A percentile compares a stretch with the other conserved stretches of the same genome.
Evolutionary conservation across 208 protist genomes (phyloP).

Genomic region (Trypanosomatidae sp.): DNA sequence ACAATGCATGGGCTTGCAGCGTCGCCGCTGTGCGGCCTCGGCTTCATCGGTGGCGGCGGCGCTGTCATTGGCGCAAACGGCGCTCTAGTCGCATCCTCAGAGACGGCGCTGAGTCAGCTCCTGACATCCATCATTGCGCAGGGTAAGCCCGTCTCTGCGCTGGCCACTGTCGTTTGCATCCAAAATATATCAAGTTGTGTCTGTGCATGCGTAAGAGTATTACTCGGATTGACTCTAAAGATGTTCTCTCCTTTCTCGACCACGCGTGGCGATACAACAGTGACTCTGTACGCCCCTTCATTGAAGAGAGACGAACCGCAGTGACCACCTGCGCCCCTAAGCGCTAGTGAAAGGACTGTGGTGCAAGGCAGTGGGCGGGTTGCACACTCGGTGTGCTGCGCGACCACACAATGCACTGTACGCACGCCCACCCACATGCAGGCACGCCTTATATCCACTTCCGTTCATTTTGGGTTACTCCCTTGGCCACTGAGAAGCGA

Average conservation of each 20-base stretch:
- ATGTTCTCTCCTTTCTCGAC: background rate
- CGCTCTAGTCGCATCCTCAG: slow-evolving; percentile 25
- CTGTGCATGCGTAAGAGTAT: slow-evolving; percentile 88
- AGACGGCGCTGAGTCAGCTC: slow-evolving; percentile 45
- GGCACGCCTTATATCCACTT: background rate
- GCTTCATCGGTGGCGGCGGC: slow-evolving; percentile 29
- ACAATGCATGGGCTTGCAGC: slow-evolving; percentile 40
- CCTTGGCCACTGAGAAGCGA: background rate
- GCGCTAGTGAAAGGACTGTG: background rate
- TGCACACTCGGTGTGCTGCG: background rate
- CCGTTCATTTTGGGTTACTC: background rate
- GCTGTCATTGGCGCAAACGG: slow-evolving; percentile 9
- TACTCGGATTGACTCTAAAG: slow-evolving; percentile 38
- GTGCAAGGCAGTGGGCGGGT: background rate
- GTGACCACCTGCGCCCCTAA: background rate
- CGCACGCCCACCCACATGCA: background rate
- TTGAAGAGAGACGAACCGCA: no score
- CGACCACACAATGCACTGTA: background rate
- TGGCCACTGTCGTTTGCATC: slow-evolving; percentile 55
- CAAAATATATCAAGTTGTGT: slow-evolving; percentile 90
- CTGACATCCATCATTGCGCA: slow-evolving; percentile 53
- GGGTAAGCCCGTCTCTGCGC: slow-evolving; percentile 32
- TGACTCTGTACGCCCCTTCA: background rate
- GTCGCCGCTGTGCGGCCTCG: slow-evolving; percentile 38
- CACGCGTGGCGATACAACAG: background rate